Percentiles rank a stretch among this genome's conserved stretches.
Conservation (phyloP, 768 basidiomycete genomes). For the Hygrocybe punicea region DNA sequence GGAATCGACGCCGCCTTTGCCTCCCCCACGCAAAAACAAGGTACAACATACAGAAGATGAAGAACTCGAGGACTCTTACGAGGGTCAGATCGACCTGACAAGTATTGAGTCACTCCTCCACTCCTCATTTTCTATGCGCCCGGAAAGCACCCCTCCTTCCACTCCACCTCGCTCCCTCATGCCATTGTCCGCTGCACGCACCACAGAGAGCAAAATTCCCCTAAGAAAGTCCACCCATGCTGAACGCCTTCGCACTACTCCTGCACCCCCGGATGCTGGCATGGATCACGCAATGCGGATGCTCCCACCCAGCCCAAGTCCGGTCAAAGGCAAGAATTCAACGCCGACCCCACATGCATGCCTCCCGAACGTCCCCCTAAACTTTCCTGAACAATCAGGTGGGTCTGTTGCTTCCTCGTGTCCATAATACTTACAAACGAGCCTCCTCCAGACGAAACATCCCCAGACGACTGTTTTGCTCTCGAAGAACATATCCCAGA, state of each 20-base stretch:
- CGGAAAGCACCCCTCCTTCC: neutral
- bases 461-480: constrained; percentile 15
- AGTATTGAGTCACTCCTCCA: neutral
- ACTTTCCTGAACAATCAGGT: no score
- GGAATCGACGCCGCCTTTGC: neutral
- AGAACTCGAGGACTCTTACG: neutral
- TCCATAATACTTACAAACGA: constrained; percentile 35
- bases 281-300: neutral
- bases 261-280: neutral
- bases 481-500: neutral
- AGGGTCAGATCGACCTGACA: neutral
- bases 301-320: neutral
- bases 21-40: neutral
- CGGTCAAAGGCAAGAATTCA: neutral
- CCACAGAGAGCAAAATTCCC: constrained; percentile 6
- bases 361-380: neutral
- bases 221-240: constrained; percentile 3
- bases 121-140: neutral
- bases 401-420: constrained; percentile 33
- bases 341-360: neutral
- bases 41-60: neutral
- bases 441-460: constrained; percentile 10
- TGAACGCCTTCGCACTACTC: constrained; percentile 15
- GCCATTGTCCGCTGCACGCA: neutral
- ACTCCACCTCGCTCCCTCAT: neutral